Evolutionary conservation across 2,329 filamentous ascomycete species (phyloP).

Genomic region (Xylaria sp.): DNA sequence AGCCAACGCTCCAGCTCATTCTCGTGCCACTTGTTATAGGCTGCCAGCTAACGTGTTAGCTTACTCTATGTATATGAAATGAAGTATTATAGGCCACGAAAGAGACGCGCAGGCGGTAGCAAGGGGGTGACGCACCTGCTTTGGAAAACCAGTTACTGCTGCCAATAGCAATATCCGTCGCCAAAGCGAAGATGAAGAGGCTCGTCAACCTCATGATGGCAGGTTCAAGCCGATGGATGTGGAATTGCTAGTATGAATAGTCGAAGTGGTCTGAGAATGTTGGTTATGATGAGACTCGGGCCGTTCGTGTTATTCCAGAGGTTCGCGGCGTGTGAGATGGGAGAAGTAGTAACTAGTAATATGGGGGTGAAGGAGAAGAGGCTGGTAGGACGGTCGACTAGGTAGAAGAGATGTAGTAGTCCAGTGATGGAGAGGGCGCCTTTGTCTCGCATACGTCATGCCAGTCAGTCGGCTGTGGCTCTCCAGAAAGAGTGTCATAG

Average conservation of each 20-base stretch:
- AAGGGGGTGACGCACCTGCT: conserved; percentile 65
- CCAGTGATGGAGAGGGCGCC: neutral
- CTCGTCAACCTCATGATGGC: conserved; percentile 76
- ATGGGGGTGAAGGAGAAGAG: neutral
- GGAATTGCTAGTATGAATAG: neutral
- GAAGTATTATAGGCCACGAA: too few relatives aligned
- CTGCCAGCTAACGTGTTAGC: conserved; percentile 54
- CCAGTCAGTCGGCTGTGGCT: conserved; percentile 5
- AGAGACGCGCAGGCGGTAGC: neutral
- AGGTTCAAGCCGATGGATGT: neutral
- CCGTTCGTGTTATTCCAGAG: neutral
- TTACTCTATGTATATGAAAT: neutral
- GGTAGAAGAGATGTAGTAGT: neutral
- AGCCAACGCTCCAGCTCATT: conserved; percentile 98
- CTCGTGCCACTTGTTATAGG: conserved; percentile 99
- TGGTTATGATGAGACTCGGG: neutral
- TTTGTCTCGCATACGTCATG: conserved; percentile 31
- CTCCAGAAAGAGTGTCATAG: conserved; percentile 10
- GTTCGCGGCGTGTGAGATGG: neutral
- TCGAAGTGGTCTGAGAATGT: neutral
- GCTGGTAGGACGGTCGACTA: neutral
- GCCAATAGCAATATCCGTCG: conserved; percentile 71
- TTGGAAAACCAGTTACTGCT: conserved; percentile 88
- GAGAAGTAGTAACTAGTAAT: neutral
- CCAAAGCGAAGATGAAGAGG: conserved; percentile 73